Conservation (phyloP, 345 rosid genomes). For the Eucalyptus brandiana region DNA sequence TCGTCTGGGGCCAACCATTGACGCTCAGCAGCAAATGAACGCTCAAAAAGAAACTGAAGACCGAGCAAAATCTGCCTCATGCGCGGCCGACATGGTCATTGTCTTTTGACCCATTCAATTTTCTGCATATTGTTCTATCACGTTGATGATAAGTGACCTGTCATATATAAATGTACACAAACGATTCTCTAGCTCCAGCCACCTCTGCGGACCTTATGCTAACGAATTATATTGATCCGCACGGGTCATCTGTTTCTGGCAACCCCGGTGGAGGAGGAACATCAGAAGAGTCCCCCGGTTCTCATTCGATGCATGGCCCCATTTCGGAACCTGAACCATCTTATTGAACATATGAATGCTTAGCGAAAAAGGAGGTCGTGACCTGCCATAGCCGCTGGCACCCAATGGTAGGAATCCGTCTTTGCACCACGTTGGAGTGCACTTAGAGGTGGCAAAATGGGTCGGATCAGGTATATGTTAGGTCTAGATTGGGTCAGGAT, state of each 20-base stretch:
- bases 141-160: too few relatives aligned
- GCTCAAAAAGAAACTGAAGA: background rate
- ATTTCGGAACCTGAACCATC: background rate
- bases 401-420: background rate
- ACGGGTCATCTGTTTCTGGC: background rate
- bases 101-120: background rate
- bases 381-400: background rate
- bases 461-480: background rate
- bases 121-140: background rate
- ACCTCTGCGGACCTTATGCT: background rate
- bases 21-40: background rate
- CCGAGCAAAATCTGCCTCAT: background rate
- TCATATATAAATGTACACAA: too few relatives aligned
- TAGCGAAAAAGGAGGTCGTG: background rate
- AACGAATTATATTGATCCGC: background rate
- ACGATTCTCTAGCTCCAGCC: background rate
- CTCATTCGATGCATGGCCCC: background rate
- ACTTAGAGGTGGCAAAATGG: background rate
- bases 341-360: background rate
- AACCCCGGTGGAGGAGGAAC: background rate
- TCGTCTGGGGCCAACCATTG: background rate
- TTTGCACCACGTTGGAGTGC: background rate
- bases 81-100: background rate
- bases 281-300: background rate
- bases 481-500: fast-evolving